Base-by-base conservation (phyloP, 139 green algal species). In the Chlamydomonas urium region DNA sequence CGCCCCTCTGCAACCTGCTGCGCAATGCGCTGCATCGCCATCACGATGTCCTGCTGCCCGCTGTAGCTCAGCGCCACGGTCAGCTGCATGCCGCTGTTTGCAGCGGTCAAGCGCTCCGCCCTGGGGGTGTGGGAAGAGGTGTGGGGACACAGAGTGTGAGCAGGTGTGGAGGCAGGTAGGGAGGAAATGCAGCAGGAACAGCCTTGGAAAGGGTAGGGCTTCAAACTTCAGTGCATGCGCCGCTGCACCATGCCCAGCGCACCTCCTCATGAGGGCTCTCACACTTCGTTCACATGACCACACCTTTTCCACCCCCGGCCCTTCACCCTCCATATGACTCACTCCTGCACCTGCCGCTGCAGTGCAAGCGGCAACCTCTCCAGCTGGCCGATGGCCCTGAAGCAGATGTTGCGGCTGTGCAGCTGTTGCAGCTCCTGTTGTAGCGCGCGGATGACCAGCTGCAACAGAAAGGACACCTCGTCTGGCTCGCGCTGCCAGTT, bases 381-480 rank as follows among this genome's bases (percentile, higher is more conserved):
- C 21, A 79, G 34, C 24, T 90, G 72, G 0, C 90, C 90, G 0
- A 93, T 87, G 69, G 93, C 85, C 2, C 35, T 38, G 36, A 95
- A 38, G 14, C 79, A 58, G 21, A 95, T 77, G 45, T 74, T 81
- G 28, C 76, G 37, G 14, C 4, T 24, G 14, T 69, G 36, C 56
- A 89, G 76, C 58, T 82, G 74, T 14, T 65, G 10, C 6, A 4
- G 5, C 14, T 71, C 38, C 4, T 33, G 4, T 42, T 8, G 10
- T 8, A 67, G 17, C 33, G 33, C 60, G 4, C 60, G 10, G 4
- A 26, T 73, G 42, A 94, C 77, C 29, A 95, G 80, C 1, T 26
- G 28, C 78, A 96, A 76, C 34, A 96, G 76, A 37, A 88, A 86
- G 28, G n/a, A 26, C 24, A 93, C 83, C 76, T 96, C 89, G 10